phyloP scores from a whole-genome alignment of 495 filamentous ascomycete species.

The Podospora bellae-mahoneyi region DNA sequence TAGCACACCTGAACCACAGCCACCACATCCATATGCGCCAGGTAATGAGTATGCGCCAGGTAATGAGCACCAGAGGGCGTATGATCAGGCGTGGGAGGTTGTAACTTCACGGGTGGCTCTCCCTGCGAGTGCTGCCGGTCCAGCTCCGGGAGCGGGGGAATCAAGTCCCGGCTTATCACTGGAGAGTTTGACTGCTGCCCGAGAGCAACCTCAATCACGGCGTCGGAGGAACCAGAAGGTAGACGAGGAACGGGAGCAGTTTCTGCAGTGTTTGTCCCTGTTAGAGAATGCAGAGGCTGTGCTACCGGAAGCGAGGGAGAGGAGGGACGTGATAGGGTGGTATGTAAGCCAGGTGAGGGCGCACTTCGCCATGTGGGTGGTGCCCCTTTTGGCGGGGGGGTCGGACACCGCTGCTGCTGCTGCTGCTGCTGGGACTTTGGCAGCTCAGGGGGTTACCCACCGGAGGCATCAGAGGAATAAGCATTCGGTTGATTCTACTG shows the following conservation, averaged over 20 bases:
- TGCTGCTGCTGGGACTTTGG: too few species aligned
- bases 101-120: conserved; percentile 62
- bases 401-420: too few species aligned
- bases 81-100: conserved; percentile 66
- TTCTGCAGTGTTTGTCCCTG: conserved; percentile 43
- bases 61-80: conserved; percentile 53
- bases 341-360: conserved; percentile 49
- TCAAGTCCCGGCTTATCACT: neutral
- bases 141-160: neutral
- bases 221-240: conserved; percentile 14
- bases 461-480: neutral
- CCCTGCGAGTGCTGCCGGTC: conserved; percentile 38
- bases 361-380: conserved; percentile 50
- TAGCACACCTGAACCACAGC: neutral
- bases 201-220: conserved; percentile 23
- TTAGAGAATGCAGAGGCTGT: conserved; percentile 38
- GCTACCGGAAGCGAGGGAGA: conserved; percentile 44
- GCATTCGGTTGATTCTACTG: neutral
- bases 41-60: conserved; percentile 22
- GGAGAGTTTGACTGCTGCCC: conserved; percentile 22
- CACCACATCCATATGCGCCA: conserved; percentile 26
- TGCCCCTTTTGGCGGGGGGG: conserved; percentile 42
- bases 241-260: conserved; percentile 32
- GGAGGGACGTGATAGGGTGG: conserved; percentile 51
- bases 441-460: conserved; percentile 4